Evolutionary conservation across 2,329 filamentous ascomycete species (phyloP).

Genomic region (Penicillium concentricum): DNA sequence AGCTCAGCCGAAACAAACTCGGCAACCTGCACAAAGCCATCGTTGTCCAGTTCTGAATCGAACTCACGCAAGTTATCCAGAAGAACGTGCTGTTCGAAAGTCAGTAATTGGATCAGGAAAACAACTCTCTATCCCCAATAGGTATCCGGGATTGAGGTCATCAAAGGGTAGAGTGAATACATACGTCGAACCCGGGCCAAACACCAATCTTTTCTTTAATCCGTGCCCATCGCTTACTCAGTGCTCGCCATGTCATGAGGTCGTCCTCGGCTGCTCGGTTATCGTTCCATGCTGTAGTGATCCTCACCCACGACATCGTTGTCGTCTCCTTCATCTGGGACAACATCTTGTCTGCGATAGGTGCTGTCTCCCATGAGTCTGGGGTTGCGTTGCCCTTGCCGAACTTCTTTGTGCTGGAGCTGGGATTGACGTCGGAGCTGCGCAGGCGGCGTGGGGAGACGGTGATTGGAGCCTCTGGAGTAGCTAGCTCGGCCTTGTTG

Average conservation of each 20-base stretch:
- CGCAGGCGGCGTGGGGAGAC: neutral
- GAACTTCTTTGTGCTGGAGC: neutral
- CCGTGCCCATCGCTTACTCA: neutral
- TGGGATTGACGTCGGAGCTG: neutral
- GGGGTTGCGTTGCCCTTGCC: neutral
- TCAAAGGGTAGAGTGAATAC: neutral
- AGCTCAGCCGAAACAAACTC: neutral
- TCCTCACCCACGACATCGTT: neutral
- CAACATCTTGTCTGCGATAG: neutral
- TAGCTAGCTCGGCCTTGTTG: neutral
- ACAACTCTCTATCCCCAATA: neutral
- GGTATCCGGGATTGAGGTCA: neutral
- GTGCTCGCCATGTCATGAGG: neutral
- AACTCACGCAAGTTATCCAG: neutral
- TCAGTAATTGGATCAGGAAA: neutral
- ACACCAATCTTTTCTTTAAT: neutral
- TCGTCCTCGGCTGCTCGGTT: neutral
- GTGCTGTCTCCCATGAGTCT: neutral
- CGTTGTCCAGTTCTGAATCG: neutral
- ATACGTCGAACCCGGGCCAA: constrained; percentile 1
- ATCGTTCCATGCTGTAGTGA: neutral
- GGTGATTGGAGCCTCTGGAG: neutral
- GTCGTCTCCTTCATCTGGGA: neutral
- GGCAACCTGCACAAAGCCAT: neutral
- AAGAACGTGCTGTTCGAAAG: neutral